phyloP scores from a whole-genome alignment of 78 protist genomes.

The Bigelowiella natans region DNA sequence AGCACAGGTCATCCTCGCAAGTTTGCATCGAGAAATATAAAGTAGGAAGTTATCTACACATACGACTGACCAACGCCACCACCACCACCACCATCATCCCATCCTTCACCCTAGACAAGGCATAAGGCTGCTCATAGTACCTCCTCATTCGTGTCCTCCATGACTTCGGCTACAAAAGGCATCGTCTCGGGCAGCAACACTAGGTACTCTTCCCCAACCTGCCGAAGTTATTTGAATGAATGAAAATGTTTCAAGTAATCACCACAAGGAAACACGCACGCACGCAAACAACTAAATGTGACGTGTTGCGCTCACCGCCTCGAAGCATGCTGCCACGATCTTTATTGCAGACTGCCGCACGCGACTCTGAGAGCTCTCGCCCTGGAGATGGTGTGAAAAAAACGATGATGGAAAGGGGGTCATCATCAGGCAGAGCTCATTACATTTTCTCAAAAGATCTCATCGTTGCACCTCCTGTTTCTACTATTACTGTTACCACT shows the following conservation, averaged over 20 bases:
- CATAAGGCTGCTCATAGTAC: background rate
- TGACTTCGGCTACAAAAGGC: background rate
- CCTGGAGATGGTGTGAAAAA: too few relatives aligned
- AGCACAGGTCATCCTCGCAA: background rate
- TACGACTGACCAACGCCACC: too few relatives aligned
- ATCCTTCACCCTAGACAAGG: background rate
- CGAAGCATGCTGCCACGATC: too few relatives aligned
- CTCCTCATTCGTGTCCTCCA: background rate
- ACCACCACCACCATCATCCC: too few relatives aligned
- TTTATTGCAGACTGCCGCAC: too few relatives aligned
- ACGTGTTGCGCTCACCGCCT: too few relatives aligned
- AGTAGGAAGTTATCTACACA: background rate
- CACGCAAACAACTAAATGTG: background rate
- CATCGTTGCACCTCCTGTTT: too few relatives aligned
- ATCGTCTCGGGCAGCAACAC: background rate
- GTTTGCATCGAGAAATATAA: background rate
- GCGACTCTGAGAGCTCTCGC: too few relatives aligned
- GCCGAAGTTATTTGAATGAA: background rate
- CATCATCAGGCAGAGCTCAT: too few relatives aligned
- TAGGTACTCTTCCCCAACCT: background rate
- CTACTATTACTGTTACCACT: too few relatives aligned
- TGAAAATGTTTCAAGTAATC: background rate
- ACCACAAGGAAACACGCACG: background rate
- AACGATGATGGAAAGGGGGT: too few relatives aligned
- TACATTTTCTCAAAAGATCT: too few relatives aligned